Evolutionary conservation across 2,329 filamentous ascomycete genomes (phyloP).

Genomic region (Sphaerulina vaccinii): DNA sequence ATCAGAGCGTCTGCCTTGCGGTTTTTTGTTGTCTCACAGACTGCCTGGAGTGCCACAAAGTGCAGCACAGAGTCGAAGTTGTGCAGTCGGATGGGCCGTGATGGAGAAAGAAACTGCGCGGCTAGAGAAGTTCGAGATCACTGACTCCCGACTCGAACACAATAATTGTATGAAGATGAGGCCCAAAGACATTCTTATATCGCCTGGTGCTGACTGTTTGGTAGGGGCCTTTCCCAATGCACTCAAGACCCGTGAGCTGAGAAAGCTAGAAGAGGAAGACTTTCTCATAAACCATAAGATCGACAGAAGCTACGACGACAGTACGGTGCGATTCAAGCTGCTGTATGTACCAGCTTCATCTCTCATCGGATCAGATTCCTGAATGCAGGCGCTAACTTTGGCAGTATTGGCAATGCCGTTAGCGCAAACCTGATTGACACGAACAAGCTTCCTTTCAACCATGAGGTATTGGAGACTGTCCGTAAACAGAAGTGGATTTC

Average conservation of each 20-base stretch:
- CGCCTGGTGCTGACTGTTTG: not conserved
- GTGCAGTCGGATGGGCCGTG: constrained; percentile 12
- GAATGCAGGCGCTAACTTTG: constrained; percentile 5
- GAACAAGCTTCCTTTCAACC: constrained; percentile 29
- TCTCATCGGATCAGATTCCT: not conserved
- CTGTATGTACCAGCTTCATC: constrained; percentile 24
- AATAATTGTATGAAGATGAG: not conserved
- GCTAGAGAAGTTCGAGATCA: constrained; percentile 35
- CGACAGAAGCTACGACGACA: constrained; percentile 38
- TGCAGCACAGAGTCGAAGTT: constrained; percentile 18
- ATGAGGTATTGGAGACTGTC: constrained; percentile 29
- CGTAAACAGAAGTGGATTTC: constrained; percentile 36
- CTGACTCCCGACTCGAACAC: constrained; percentile 36
- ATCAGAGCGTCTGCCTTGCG: not conserved
- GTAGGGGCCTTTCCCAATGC: constrained; percentile 26
- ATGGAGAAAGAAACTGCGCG: constrained; percentile 21
- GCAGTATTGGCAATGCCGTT: constrained; percentile 27
- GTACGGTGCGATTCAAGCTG: constrained; percentile 37
- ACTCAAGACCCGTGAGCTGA: constrained; percentile 33
- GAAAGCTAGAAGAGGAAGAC: constrained; percentile 35
- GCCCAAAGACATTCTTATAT: not conserved
- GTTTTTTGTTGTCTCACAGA: constrained; percentile 3
- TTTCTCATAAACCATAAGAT: constrained; percentile 39
- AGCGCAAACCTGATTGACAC: constrained; percentile 34
- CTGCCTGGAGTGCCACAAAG: constrained; percentile 20